A percentile compares a stretch with the other conserved stretches of the same genome.
Evolutionary conservation across 768 basidiomycete species (phyloP).

Genomic region (Psilocybe cubensis): DNA sequence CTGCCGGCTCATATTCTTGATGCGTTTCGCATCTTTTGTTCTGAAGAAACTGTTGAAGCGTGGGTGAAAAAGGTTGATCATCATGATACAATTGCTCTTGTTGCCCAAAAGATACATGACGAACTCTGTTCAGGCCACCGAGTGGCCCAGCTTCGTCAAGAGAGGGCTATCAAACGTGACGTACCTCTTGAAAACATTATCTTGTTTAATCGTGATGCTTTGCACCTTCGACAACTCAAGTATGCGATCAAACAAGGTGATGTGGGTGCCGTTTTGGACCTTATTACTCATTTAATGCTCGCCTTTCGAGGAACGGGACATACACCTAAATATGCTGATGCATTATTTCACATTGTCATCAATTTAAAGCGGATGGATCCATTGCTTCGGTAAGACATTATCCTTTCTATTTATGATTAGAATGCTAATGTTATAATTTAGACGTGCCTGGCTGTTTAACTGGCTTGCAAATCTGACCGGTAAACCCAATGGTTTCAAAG

Average conservation of each 20-base stretch:
- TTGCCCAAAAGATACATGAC: slow-evolving; percentile 9
- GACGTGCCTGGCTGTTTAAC: slow-evolving; percentile 18
- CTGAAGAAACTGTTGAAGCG: background rate
- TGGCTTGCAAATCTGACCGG: slow-evolving; percentile 27
- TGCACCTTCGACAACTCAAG: slow-evolving; percentile 15
- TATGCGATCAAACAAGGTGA: slow-evolving; percentile 20
- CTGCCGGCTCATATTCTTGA: slow-evolving; percentile 22
- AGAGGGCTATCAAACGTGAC: slow-evolving; percentile 3
- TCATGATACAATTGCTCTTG: slow-evolving; percentile 4
- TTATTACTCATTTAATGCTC: slow-evolving; percentile 16
- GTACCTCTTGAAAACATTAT: slow-evolving; percentile 16
- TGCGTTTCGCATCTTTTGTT: slow-evolving; percentile 16
- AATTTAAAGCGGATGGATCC: slow-evolving; percentile 15
- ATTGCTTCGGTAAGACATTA: slow-evolving; percentile 7
- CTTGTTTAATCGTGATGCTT: slow-evolving; percentile 16
- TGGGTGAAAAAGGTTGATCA: slow-evolving; percentile 13
- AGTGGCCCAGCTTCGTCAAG: slow-evolving; percentile 6
- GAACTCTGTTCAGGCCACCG: slow-evolving; percentile 14
- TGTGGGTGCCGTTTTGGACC: slow-evolving; percentile 15
- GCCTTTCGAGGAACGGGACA: slow-evolving; percentile 20
- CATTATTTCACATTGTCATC: slow-evolving; percentile 13
- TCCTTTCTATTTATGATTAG: background rate
- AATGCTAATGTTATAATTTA: background rate
- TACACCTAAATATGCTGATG: slow-evolving; percentile 22
- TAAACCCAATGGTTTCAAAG: slow-evolving; percentile 19